Evolutionary conservation across 2,329 filamentous ascomycete species (phyloP).

Genomic region (Phoma sp.): DNA sequence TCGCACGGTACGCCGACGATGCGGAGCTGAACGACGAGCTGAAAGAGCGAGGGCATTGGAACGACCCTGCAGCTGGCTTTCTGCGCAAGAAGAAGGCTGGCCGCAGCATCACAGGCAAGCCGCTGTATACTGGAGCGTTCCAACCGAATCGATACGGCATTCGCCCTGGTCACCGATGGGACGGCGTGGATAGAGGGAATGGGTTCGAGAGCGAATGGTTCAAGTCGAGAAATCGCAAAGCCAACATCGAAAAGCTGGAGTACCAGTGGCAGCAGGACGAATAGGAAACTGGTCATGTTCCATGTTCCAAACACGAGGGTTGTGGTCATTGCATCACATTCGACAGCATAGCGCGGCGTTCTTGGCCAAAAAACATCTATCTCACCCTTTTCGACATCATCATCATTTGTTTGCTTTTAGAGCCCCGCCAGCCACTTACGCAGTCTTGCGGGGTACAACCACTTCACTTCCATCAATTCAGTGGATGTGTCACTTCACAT

Average conservation of each 20-base stretch:
- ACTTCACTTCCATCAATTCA: not conserved
- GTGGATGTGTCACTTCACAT: not conserved
- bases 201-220: slow-evolving; percentile 95
- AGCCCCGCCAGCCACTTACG: too few relatives aligned
- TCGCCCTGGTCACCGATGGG: slow-evolving; percentile 90
- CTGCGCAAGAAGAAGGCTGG: slow-evolving; percentile 61
- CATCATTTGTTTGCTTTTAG: not conserved
- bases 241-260: slow-evolving; percentile 78
- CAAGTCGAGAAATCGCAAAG: slow-evolving; percentile 79
- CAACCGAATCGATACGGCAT: slow-evolving; percentile 95
- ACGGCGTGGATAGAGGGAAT: slow-evolving; percentile 92
- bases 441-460: not conserved
- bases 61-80: slow-evolving; percentile 89
- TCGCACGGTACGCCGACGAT: slow-evolving; percentile 85
- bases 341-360: slow-evolving; percentile 20
- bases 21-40: slow-evolving; percentile 83
- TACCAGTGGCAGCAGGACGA: slow-evolving; percentile 98
- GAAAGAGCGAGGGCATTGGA: slow-evolving; percentile 80
- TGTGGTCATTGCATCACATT: not conserved
- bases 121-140: slow-evolving; percentile 78
- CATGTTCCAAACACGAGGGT: not conserved
- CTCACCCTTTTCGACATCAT: not conserved
- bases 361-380: not conserved
- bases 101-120: slow-evolving; percentile 61
- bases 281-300: slow-evolving; percentile 45